These are phyloP conservation scores for Pyrus bretschneideri DNA, from an alignment of 306 rosid species.

Conservation along the genomic window DNA sequence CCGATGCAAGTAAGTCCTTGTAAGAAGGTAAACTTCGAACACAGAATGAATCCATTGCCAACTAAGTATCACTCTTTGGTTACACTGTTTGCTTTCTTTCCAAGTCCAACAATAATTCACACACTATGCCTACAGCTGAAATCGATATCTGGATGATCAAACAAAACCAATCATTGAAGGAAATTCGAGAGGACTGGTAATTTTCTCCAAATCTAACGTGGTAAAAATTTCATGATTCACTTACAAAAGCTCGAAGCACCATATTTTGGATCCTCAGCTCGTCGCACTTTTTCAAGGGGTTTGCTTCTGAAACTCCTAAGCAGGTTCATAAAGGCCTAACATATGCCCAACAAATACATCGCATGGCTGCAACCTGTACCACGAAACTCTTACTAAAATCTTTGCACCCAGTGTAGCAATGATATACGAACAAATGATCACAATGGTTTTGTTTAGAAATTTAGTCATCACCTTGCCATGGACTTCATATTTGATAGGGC, in stretches of 20 bases:
- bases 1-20: too few relatives aligned
- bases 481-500: constrained; percentile 60
- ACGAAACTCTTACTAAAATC: not conserved
- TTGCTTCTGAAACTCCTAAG: constrained; percentile 27
- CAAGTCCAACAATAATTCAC: too few relatives aligned
- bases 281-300: not conserved
- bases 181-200: not conserved
- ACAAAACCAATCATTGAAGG: constrained; percentile 44
- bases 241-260: constrained; percentile 9
- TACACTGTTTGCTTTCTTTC: too few relatives aligned
- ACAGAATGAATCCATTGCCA: too few relatives aligned
- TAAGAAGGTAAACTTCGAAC: too few relatives aligned
- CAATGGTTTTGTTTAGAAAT: not conserved
- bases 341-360: constrained; percentile 72
- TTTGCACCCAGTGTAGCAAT: not conserved
- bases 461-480: constrained; percentile 39
- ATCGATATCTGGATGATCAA: too few relatives aligned
- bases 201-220: too few relatives aligned
- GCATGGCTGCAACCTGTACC: constrained; percentile 68
- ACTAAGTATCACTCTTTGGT: too few relatives aligned
- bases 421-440: not conserved
- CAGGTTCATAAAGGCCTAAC: constrained; percentile 76
- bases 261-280: not conserved
- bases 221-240: not conserved
- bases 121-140: too few relatives aligned